These are phyloP conservation scores for Fusarium anthophilum DNA, from an alignment of 2,329 filamentous ascomycete species.

Conservation along the genomic window DNA sequence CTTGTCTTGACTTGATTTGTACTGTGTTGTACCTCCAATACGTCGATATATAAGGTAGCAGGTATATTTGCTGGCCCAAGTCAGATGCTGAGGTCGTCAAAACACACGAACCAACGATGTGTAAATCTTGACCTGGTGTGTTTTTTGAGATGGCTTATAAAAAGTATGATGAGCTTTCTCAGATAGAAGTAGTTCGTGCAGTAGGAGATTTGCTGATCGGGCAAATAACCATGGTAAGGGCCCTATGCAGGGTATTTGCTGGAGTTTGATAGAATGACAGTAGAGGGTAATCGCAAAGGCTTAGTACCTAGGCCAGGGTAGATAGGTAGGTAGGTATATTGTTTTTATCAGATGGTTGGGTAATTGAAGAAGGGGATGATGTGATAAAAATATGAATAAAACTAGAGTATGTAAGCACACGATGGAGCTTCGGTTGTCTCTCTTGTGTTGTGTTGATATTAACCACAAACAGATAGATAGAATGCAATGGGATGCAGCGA, in stretches of 20 bases:
- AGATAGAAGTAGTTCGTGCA: background rate
- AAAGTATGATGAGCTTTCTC: background rate
- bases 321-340: background rate
- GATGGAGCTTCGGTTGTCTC: background rate
- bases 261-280: background rate
- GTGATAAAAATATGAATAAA: background rate
- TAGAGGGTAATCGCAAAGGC: background rate
- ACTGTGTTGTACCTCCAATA: background rate
- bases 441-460: background rate
- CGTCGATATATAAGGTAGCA: background rate
- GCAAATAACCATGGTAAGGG: background rate
- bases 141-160: background rate
- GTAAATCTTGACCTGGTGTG: background rate
- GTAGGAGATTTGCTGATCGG: background rate
- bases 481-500: background rate
- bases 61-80: background rate
- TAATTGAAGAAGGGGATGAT: background rate
- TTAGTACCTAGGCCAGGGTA: background rate
- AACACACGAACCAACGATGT: slow-evolving; percentile 1
- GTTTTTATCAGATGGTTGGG: background rate
- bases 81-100: background rate
- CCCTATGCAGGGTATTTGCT: background rate
- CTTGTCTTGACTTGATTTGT: background rate
- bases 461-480: background rate
- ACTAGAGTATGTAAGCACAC: background rate